Conservation (phyloP, 495 filamentous ascomycete genomes). For the Ramalina intermedia region DNA sequence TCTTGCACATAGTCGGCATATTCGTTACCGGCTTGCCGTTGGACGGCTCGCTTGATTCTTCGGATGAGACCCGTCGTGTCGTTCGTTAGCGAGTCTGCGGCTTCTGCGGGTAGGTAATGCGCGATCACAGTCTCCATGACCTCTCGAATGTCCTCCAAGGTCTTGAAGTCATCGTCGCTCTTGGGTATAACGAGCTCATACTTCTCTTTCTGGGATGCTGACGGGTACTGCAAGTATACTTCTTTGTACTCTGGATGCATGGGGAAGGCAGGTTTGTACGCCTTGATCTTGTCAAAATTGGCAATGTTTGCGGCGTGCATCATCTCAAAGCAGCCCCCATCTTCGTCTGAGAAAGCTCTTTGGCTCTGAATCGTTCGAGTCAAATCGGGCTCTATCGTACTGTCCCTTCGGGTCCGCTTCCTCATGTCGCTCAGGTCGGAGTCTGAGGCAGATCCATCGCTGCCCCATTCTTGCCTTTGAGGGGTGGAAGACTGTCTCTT, state of each 20-base stretch:
- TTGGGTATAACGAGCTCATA: conserved; percentile 60
- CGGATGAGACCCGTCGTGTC: conserved; percentile 59
- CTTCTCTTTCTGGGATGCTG: conserved; percentile 52
- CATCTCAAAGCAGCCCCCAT: conserved; percentile 33
- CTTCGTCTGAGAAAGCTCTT: conserved; percentile 44
- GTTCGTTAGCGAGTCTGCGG: conserved; percentile 51
- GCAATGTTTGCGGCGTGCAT: conserved; percentile 60
- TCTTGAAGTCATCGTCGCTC: conserved; percentile 67
- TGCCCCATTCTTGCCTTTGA: conserved; percentile 35
- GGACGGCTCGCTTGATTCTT: conserved; percentile 52
- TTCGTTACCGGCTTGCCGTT: conserved; percentile 45
- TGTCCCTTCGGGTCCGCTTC: conserved; percentile 31
- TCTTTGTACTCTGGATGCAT: conserved; percentile 32
- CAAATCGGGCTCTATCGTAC: conserved; percentile 35
- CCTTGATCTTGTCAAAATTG: conserved; percentile 27
- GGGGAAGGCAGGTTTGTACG: conserved; percentile 33
- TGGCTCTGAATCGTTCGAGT: conserved; percentile 45
- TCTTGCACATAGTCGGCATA: conserved; percentile 55
- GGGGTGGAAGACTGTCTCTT: conserved; percentile 34
- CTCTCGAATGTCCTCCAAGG: conserved; percentile 68
- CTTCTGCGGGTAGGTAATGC: conserved; percentile 55
- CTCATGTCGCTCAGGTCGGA: conserved; percentile 31
- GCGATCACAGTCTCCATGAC: conserved; percentile 60
- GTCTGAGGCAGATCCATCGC: conserved; percentile 27
- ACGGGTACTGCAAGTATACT: conserved; percentile 58